Conservation (phyloP, 78 protist genomes). For the Dictyostelium brefeldianum region DNA sequence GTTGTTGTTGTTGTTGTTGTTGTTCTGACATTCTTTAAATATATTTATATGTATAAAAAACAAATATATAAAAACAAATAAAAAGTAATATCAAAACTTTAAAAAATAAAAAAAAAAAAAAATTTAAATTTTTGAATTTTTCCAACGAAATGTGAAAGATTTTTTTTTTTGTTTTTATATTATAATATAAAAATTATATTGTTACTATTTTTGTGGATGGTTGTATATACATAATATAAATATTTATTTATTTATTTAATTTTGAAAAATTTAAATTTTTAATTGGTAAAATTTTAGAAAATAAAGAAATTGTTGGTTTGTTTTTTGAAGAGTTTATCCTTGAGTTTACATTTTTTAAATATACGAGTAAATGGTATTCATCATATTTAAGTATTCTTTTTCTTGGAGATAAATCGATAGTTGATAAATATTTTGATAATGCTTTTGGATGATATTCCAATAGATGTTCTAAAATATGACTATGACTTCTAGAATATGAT, state of each 20-base stretch:
- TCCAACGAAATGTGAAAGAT: no score
- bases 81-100: no score
- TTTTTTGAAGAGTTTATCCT: background rate
- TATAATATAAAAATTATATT: no score
- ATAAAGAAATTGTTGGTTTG: background rate
- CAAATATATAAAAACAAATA: no score
- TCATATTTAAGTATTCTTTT: background rate
- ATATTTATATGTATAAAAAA: no score
- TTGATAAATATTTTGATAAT: background rate
- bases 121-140: no score
- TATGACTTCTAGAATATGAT: constrained; percentile 4
- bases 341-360: background rate
- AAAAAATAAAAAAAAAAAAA: no score
- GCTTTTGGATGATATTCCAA: constrained; percentile 14
- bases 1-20: no score
- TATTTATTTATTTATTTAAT: background rate
- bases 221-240: no score
- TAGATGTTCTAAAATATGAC: constrained; percentile 10
- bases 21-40: no score
- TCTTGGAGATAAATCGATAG: background rate
- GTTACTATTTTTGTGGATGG: no score
- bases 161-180: no score
- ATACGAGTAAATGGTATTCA: background rate
- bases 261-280: background rate
- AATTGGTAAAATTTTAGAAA: constrained; percentile 14